These are phyloP conservation scores for Madurella mycetomatis DNA, from an alignment of 2,329 filamentous ascomycete species.

Conservation along the genomic window DNA sequence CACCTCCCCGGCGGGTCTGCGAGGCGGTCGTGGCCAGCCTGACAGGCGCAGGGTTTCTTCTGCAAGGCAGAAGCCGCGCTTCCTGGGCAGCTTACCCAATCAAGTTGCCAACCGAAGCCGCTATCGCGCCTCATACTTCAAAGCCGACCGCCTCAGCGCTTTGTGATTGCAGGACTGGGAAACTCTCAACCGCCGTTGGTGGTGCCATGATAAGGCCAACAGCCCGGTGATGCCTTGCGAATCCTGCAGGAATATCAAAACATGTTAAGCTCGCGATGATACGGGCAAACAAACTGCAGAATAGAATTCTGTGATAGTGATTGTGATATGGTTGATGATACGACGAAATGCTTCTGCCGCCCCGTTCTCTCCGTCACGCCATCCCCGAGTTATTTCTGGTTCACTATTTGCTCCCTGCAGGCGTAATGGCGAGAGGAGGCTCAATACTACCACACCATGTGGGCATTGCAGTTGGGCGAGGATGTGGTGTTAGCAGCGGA, in stretches of 20 bases:
- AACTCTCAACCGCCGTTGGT: not conserved
- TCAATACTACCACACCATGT: slow-evolving; percentile 13
- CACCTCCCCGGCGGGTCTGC: not conserved
- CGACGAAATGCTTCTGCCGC: not conserved
- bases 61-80: not conserved
- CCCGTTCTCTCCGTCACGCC: not conserved
- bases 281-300: slow-evolving; percentile 7
- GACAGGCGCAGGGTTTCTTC: not conserved
- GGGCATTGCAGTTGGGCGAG: slow-evolving; percentile 2
- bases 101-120: not conserved
- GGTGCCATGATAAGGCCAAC: slow-evolving; percentile 2
- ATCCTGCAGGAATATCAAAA: not conserved
- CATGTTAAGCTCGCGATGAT: not conserved
- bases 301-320: slow-evolving; percentile 19
- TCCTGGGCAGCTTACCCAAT: not conserved
- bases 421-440: not conserved
- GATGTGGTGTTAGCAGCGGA: too few relatives aligned
- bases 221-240: not conserved
- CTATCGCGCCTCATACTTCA: not conserved
- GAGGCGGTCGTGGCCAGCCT: too few relatives aligned
- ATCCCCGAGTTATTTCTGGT: slow-evolving; percentile 5
- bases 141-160: not conserved
- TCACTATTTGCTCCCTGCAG: not conserved
- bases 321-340: slow-evolving; percentile 9
- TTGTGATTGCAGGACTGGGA: not conserved